phyloP scores from a whole-genome alignment of 805 yeast species.

The Torulaspora gathmanii region DNA sequence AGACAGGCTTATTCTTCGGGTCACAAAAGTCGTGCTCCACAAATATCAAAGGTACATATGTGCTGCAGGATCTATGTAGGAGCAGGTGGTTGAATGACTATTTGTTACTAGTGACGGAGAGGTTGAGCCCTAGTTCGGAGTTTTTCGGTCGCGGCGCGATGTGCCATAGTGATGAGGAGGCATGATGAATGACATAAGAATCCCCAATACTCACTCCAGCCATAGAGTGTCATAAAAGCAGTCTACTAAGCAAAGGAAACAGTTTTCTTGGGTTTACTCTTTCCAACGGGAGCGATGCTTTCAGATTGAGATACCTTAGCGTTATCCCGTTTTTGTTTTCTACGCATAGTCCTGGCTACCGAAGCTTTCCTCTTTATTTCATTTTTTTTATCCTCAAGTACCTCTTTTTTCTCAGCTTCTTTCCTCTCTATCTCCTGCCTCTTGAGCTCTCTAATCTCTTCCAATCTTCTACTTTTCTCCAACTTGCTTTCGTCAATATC shows the following conservation, averaged over 20 bases:
- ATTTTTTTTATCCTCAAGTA: slow-evolving; percentile 68
- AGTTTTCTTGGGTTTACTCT: slow-evolving; percentile 37
- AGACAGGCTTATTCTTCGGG: too few relatives aligned
- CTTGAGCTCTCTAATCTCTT: slow-evolving; percentile 82
- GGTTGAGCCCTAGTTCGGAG: background rate
- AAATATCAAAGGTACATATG: background rate
- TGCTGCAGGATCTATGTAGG: background rate
- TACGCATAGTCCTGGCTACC: slow-evolving; percentile 62
- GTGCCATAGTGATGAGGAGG: slow-evolving; percentile 1
- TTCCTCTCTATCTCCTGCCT: slow-evolving; percentile 81
- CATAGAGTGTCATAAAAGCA: background rate
- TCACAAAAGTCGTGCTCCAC: background rate
- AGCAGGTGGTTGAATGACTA: background rate
- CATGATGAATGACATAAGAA: background rate
- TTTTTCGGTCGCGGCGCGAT: slow-evolving; percentile 1
- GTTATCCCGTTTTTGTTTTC: slow-evolving; percentile 44
- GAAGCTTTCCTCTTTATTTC: slow-evolving; percentile 72
- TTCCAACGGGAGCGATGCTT: slow-evolving; percentile 20
- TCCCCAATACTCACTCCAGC: background rate
- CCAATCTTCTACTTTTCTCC: slow-evolving; percentile 84
- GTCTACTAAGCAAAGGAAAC: slow-evolving; percentile 46
- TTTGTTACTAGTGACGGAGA: background rate
- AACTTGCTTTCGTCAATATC: slow-evolving; percentile 77
- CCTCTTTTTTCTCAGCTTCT: slow-evolving; percentile 63
- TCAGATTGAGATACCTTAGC: slow-evolving; percentile 9